Evolutionary conservation across 495 filamentous ascomycete species (phyloP), one percentile per base, ranked within the genome.

Genomic region (Wilcoxina mikolae): DNA sequence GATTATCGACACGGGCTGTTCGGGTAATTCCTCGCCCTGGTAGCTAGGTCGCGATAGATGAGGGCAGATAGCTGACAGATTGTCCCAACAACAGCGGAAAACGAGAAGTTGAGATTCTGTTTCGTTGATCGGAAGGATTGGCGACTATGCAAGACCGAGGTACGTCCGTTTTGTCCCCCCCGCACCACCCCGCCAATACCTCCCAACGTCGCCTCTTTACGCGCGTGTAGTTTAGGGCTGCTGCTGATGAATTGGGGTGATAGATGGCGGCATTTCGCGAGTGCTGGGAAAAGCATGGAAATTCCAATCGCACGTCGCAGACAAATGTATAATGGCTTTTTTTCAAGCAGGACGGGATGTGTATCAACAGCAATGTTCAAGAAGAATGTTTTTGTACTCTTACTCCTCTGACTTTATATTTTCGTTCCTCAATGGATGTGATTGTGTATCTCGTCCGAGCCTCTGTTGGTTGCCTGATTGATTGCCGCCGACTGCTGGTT

Each of bases 61-160:
- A 45, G 18, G 42, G 20, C 42, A 35, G 31, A 7, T 45, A 45
- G 9, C 9, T 35, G 15, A 35, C 42, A 17, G 5, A 45, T 45
- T n/a, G 5, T 45, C 12, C 42, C 1, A 18, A 45, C 9, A 10
- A 24, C 57, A 95, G 91, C 71, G 27, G 89, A 98, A 66, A 94
- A 96, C 67, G 72, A 76, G 26, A 94, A 79, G 62, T 73, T 98
- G 82, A 95, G 85, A 47, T 84, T 95, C 68, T 98, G 91, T 68
- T 95, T 89, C 66, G 95, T 78, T 68, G 84, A 87, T 18, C 95
- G 90, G 75, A 95, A 88, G 68, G 91, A 98, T 68, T 98, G 91
- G 91, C 76, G 91, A 60, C 71, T 74, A 54, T 98, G 91, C 69
- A 86, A 83, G 65, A 72, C 81, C 53, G 90, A 94, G 79, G 91